Percentiles rank a stretch among this genome's conserved stretches.
Evolutionary conservation across 202 grass and related monocot species (phyloP).

Genomic region (Brachypodium distachyon): DNA sequence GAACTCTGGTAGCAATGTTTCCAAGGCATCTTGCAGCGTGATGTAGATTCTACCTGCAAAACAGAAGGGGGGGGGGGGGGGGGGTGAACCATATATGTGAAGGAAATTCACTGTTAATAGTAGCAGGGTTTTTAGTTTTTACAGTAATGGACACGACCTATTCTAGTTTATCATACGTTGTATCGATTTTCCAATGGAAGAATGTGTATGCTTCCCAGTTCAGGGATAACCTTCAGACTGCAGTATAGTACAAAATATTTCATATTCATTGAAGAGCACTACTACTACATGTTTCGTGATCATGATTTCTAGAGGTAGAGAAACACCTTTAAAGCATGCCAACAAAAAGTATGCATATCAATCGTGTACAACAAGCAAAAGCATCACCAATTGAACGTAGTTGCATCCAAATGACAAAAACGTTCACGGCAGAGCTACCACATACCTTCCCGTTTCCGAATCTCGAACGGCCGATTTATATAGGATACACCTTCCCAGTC

Average conservation of each 20-base stretch:
- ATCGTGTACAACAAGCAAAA: background rate
- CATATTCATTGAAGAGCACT: background rate
- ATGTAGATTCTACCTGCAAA: conserved; percentile 44
- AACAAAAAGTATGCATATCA: background rate
- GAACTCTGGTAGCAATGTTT: conserved; percentile 59
- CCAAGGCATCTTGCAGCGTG: conserved; percentile 53
- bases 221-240: background rate
- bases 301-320: background rate
- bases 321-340: background rate
- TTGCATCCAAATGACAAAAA: background rate
- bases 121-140: background rate
- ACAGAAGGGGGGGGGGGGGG: background rate
- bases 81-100: background rate
- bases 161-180: background rate
- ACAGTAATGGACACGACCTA: background rate
- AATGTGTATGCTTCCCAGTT: background rate
- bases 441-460: conserved; percentile 68
- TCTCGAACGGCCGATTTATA: conserved; percentile 77
- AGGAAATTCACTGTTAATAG: background rate
- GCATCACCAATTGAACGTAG: background rate
- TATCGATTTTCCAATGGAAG: background rate
- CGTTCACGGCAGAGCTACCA: background rate
- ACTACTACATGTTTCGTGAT: background rate
- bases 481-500: conserved; percentile 86
- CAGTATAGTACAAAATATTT: background rate